Conservation (phyloP, 169 alveolate genomes). For the Babesia caballi region DNA sequence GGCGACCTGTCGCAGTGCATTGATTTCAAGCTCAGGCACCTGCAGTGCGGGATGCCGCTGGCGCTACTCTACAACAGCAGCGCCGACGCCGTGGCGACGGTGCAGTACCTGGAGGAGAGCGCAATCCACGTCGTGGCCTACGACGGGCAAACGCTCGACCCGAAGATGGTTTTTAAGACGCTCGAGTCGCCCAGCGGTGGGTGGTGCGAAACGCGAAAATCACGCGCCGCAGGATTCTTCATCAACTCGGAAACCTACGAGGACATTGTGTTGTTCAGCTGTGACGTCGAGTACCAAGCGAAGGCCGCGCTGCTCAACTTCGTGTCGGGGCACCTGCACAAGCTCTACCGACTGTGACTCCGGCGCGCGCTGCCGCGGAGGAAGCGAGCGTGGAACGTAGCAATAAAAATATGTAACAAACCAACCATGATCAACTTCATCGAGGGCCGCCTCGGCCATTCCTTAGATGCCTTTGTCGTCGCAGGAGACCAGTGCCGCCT, state of each 20-base stretch:
- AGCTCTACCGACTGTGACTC: not conserved
- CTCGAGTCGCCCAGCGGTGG: slow-evolving; percentile 55
- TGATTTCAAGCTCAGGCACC: not conserved
- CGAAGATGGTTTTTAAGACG: slow-evolving; percentile 23
- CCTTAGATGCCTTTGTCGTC: slow-evolving; percentile 40
- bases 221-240: slow-evolving; percentile 20
- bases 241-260: slow-evolving; percentile 1
- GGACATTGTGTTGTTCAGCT: slow-evolving; percentile 12
- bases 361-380: not conserved
- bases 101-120: slow-evolving; percentile 13
- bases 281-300: not conserved
- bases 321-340: slow-evolving; percentile 19
- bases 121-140: slow-evolving; percentile 18
- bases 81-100: slow-evolving; percentile 15
- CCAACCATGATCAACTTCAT: not conserved
- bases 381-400: too few species aligned
- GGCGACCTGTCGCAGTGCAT: slow-evolving; percentile 48
- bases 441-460: slow-evolving; percentile 44
- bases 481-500: too few species aligned
- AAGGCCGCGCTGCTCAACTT: slow-evolving; percentile 5
- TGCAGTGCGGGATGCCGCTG: slow-evolving; percentile 11
- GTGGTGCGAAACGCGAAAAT: not conserved
- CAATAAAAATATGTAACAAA: not conserved
- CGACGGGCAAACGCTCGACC: slow-evolving; percentile 36
- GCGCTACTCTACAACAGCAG: slow-evolving; percentile 23